Percentiles rank a stretch among this genome's conserved stretches.
Conservation (phyloP, 2,329 filamentous ascomycete genomes). For the Aspergillus fijiensis region DNA sequence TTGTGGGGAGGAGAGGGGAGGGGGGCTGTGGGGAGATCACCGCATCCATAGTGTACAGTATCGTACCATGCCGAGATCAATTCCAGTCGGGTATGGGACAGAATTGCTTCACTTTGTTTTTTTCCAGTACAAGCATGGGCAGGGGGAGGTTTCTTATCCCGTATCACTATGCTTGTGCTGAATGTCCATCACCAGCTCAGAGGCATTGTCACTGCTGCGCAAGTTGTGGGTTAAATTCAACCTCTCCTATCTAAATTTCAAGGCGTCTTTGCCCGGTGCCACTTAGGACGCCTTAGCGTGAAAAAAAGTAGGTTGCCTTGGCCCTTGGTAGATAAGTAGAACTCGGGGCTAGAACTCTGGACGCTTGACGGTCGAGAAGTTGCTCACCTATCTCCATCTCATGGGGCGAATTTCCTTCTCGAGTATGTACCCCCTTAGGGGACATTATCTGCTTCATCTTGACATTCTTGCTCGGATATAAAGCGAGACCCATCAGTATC, state of each 20-base stretch:
- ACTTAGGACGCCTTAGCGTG: neutral
- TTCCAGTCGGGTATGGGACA: no score
- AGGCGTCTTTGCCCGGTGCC: neutral
- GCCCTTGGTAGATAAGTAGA: neutral
- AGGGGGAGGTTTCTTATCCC: no score
- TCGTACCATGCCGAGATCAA: neutral
- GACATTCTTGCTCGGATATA: no score
- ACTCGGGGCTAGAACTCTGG: neutral
- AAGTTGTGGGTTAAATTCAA: neutral
- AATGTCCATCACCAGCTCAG: neutral
- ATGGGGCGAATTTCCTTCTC: neutral
- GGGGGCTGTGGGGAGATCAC: neutral
- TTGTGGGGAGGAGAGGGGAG: neutral
- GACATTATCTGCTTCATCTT: no score
- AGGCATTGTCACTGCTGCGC: neutral
- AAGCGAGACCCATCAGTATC: no score
- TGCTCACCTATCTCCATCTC: neutral
- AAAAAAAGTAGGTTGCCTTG: neutral
- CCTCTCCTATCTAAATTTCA: neutral
- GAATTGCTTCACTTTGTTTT: no score
- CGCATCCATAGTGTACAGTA: neutral
- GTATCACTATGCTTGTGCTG: neutral
- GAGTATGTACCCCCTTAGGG: neutral
- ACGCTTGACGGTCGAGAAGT: neutral
- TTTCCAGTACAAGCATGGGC: neutral